Evolutionary conservation across 345 rosid species (phyloP).

Genomic region (Salix dunnii): DNA sequence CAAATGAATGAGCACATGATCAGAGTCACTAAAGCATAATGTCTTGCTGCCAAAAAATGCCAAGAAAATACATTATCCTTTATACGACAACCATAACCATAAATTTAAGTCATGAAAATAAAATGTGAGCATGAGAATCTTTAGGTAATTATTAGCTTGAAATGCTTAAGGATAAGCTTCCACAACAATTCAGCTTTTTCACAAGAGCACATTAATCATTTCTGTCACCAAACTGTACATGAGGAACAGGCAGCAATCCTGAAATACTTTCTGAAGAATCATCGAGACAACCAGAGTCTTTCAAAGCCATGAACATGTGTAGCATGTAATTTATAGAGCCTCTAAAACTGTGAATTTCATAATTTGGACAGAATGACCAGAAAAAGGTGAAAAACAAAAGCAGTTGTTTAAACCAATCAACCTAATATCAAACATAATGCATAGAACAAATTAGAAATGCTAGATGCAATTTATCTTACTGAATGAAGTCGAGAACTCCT

Average conservation of each 20-base stretch:
- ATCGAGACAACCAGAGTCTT: constrained; percentile 1
- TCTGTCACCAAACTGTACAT: background rate
- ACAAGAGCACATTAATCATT: background rate
- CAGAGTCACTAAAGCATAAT: background rate
- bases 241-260: background rate
- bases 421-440: background rate
- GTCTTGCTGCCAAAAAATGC: background rate
- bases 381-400: background rate
- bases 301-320: background rate
- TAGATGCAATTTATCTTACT: constrained; percentile 38
- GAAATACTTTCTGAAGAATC: background rate
- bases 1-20: constrained; percentile 8
- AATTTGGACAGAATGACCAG: background rate
- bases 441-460: background rate
- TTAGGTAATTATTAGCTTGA: background rate
- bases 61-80: background rate
- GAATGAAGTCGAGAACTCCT: constrained; percentile 35
- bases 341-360: background rate
- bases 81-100: background rate
- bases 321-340: background rate
- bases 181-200: constrained; percentile 8
- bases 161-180: background rate
- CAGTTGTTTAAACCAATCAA: background rate
- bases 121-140: background rate
- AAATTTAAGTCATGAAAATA: background rate